Evolutionary conservation across 306 rosid species (phyloP).

Genomic region (Quercus suber): DNA sequence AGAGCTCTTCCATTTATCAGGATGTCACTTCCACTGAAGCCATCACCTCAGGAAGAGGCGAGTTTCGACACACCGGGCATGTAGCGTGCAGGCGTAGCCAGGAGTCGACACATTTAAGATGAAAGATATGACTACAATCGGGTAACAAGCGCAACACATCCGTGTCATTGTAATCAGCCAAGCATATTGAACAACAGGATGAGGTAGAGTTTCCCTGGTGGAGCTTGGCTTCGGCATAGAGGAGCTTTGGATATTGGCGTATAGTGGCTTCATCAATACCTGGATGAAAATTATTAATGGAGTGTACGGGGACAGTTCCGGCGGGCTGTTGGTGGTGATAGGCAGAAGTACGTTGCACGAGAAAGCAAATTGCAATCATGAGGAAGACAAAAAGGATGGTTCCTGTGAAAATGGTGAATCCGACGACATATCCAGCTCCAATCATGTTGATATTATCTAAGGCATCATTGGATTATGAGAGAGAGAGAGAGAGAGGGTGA

Average conservation of each 20-base stretch:
- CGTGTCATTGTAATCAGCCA: constrained; percentile 10
- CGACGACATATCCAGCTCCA: no score
- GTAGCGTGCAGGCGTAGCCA: background rate
- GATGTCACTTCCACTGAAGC: background rate
- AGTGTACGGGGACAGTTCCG: no score
- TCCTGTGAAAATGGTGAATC: no score
- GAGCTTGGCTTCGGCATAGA: constrained; percentile 2
- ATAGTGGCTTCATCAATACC: constrained; percentile 10
- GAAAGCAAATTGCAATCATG: no score
- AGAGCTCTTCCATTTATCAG: no score
- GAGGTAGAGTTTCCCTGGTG: background rate
- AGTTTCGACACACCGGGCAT: background rate
- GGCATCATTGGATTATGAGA: no score
- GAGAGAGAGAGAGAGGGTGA: no score
- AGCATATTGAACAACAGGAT: constrained; percentile 14
- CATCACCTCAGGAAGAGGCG: background rate
- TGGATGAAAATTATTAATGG: background rate
- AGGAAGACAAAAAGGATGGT: no score
- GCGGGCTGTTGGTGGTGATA: no score
- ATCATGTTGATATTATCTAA: no score
- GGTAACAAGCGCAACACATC: background rate
- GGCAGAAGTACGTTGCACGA: no score
- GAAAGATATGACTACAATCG: background rate
- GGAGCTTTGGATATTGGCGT: background rate
- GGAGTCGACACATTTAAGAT: background rate